phyloP scores from a whole-genome alignment of 2,329 filamentous ascomycete genomes.

The Dendrostoma leiphaemia region DNA sequence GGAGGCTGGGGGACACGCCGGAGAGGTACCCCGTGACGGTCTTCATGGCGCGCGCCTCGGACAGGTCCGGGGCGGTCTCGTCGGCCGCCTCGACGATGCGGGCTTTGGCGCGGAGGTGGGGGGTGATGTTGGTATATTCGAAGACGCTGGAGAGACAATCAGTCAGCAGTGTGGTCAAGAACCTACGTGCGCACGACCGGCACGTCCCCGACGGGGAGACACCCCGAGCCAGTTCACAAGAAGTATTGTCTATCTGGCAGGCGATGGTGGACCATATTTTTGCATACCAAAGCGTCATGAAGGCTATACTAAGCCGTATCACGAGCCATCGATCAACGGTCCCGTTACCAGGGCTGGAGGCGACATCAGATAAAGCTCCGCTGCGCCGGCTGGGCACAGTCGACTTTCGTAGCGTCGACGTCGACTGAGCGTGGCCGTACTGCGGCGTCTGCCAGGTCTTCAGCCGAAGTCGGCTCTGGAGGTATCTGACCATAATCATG shows the following conservation, averaged over 20 bases:
- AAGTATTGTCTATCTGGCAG: neutral
- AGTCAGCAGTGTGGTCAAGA: neutral
- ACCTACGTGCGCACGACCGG: too few species aligned
- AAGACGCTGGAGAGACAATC: conserved; percentile 4
- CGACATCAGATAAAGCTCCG: neutral
- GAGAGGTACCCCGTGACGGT: conserved; percentile 25
- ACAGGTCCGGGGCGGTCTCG: conserved; percentile 13
- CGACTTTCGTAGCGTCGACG: neutral
- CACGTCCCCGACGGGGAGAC: too few species aligned
- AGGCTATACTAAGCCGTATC: conserved; percentile 14
- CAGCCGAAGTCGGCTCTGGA: conserved; percentile 10
- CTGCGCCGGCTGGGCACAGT: neutral
- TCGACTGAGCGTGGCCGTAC: neutral
- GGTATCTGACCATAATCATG: conserved; percentile 15
- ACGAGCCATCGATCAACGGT: conserved; percentile 17
- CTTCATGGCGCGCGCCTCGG: conserved; percentile 8
- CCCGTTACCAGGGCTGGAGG: neutral
- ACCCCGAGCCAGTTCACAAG: too few species aligned
- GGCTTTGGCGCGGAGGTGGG: conserved; percentile 3
- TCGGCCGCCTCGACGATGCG: conserved; percentile 35
- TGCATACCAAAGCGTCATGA: conserved; percentile 12
- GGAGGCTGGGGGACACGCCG: conserved; percentile 24
- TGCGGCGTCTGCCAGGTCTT: conserved; percentile 6
- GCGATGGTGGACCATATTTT: neutral
- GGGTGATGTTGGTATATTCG: conserved; percentile 10